Conservation (phyloP, 805 yeast genomes). For the Cyberlindnera meyerae region DNA sequence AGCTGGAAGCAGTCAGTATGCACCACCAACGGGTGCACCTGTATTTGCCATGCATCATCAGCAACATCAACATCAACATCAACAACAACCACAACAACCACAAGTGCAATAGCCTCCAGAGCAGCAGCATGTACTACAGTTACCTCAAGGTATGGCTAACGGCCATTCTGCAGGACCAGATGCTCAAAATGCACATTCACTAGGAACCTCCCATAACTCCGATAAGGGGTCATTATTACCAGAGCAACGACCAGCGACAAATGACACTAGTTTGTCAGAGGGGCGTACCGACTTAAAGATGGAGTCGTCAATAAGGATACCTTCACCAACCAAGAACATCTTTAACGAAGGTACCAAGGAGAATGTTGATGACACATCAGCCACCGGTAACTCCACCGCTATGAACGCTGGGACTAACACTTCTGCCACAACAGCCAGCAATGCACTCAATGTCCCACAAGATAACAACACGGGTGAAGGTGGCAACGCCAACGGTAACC, state of each 20-base stretch:
- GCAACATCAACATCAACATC: slow-evolving; percentile 3
- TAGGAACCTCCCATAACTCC: background rate
- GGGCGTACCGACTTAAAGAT: slow-evolving; percentile 20
- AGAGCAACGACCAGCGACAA: slow-evolving; percentile 14
- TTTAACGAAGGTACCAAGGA: slow-evolving; percentile 7
- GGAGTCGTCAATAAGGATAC: background rate
- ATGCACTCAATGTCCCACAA: slow-evolving; percentile 11
- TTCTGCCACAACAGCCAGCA: slow-evolving; percentile 8
- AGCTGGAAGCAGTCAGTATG: slow-evolving; percentile 11
- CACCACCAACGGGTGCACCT: slow-evolving; percentile 8
- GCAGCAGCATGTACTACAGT: slow-evolving; percentile 2
- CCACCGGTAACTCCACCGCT: slow-evolving; percentile 8
- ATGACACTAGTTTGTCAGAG: slow-evolving; percentile 16
- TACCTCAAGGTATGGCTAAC: too few relatives aligned
- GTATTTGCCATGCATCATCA: slow-evolving; percentile 5
- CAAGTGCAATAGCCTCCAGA: slow-evolving; percentile 3
- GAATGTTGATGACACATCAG: slow-evolving; percentile 12
- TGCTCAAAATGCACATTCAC: background rate
- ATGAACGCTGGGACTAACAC: background rate
- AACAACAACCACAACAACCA: slow-evolving; percentile 2
- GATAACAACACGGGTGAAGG: slow-evolving; percentile 5
- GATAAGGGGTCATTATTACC: background rate
- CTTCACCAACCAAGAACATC: slow-evolving; percentile 2
- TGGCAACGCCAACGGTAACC: slow-evolving; percentile 10
- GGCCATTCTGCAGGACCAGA: too few relatives aligned